Base-by-base conservation (phyloP, 441 rosid species). In the Brassica hybrid region DNA sequence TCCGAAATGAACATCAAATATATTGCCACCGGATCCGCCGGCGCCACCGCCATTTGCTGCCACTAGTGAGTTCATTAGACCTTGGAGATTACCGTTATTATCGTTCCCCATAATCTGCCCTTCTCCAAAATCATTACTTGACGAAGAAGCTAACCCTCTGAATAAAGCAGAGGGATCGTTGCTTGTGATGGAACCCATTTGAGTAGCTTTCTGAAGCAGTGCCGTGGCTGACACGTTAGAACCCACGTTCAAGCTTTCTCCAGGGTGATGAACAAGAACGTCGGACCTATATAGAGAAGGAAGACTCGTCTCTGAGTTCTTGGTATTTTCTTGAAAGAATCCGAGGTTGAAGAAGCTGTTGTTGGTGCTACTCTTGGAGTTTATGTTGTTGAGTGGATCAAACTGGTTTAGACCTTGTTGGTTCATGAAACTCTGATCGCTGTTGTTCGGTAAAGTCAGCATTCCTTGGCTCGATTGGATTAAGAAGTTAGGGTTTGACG, bases 151-250 rank as follows among this genome's bases (percentile, higher is more conserved):
- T 45, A 80, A 76, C 48, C 68, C 81, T 69, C 81, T 64, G 36
- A 76, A 57, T 27, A 81, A 63, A 63, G 21, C 68, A 43, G 78
- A 81, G 60, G 69, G 74, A 16, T 76, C 75, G 58, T 68, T 76
- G 16, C 62, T 67, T 8, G 90, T 85, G 34, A 87, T 85, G 43
- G 97, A 87, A 21, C 98, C 95, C 88, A 91, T 89, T 73, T 90
- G 97, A 67, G 97, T 90, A 38, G 98, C 98, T 73, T 90, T 93
- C 71, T 93, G 98, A 71, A 93, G 97, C 72, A 93, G 77, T 41
- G 97, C 94, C 1, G 98, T 91, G 7, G 98, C 98, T 13, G 97
- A 92, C 84, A 88, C 80, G 70, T 77, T 68, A 62, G 74, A 67
- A 13, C 61, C 43, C 14, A 19, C 18, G 59, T 66, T 72, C 69